Base-by-base conservation (phyloP, 176 grass and related monocot genomes). In the Typha latifolia region DNA sequence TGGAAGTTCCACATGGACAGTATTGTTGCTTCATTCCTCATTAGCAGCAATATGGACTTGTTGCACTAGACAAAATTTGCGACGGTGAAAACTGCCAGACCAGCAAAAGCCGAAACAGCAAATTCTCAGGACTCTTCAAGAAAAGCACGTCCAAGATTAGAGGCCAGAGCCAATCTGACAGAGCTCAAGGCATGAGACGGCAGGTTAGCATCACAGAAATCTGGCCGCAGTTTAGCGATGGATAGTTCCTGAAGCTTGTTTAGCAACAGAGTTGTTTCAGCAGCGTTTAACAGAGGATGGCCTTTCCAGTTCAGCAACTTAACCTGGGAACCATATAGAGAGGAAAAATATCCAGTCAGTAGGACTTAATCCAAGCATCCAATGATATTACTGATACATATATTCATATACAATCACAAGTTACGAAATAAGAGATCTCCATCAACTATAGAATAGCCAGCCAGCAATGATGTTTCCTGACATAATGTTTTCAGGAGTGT, bases 171-270 rank as follows among this genome's bases (percentile, higher is more conserved):
- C 70, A 97, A 81, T 74, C 85, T 76, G 59, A 92, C 78, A 1
- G 88, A 81, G 61, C 66, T 88, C 23, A 84, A 31, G 11, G 85
- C 83, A 68, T 90, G 79, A 66, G 57, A 59, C 32, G 77, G 76
- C 72, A 97, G 48, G 47, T 86, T 71, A 66, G 72, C 63, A 59
- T 69, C 87, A n/a, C 71, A 79, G 47, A 84, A 97, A 66, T 82
- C 85, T 57, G 88, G 85, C 7, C 86, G 66, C 32, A 80, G 61
- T 78, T 92, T 97, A 15, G 83, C 93, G 64, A 92, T 78, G 48
- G 88, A 92, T 61, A 97, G 48, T 48, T 92, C 85, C 80, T 92
- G 88, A 61, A 97, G 79, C 72, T 97, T 97, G 73, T 76, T 86
- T 49, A 97, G 86, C 72, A 97, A 84, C 69, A 97, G 77, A 27